Base-by-base conservation (phyloP, 2,329 filamentous ascomycete species). In the Aureobasidium sp. region DNA sequence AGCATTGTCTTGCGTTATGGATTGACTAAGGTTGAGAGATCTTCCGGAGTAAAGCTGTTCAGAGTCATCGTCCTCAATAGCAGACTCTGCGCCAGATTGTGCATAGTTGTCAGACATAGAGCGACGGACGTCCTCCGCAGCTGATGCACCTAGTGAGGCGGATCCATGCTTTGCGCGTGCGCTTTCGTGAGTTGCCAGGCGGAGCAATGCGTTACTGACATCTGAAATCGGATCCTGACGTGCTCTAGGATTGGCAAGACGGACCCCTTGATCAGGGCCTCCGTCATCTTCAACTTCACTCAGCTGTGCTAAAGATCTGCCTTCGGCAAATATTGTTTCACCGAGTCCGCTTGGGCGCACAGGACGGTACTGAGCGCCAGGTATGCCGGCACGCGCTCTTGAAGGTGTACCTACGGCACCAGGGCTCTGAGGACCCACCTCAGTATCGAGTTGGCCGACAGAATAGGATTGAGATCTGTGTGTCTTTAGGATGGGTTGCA, bases 391-490 rank as follows among this genome's bases (percentile, higher is more conserved):
- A 66, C 63, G 72, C 68, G 9, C 68, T 70, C 58, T 72, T 52
- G 64, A 48, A 27, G 53, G 57, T 6, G 60, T 51, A 26, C 57
- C 51, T 17, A 62, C 57, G 15, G 57, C 51, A 29, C 62, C 58
- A 62, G 61, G 42, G 36, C 36, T 42, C 15, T 39, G 44, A 3
- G 26, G 20, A 10, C 27, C 57, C 6, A 47, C 32, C 2, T 93
- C 89, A 0, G 87, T 83, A 59, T 96, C 91, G 64, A 91, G 80
- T 72, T 97, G 92, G 5, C 92, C 92, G 52, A 96, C 93, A 0
- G 93, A 97, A 74, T 97, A 97, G 5, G 94, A 97, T 74, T 97
- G 91, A 6, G 94, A 99, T 47, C 94, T 87, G 69, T 96, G 94
- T 1, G 90, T 91, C 75, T 97, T 97, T 1, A 90, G 90, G 0